phyloP scores from a whole-genome alignment of 1,139 yeast species.

The Protomyces macrosporus region DNA sequence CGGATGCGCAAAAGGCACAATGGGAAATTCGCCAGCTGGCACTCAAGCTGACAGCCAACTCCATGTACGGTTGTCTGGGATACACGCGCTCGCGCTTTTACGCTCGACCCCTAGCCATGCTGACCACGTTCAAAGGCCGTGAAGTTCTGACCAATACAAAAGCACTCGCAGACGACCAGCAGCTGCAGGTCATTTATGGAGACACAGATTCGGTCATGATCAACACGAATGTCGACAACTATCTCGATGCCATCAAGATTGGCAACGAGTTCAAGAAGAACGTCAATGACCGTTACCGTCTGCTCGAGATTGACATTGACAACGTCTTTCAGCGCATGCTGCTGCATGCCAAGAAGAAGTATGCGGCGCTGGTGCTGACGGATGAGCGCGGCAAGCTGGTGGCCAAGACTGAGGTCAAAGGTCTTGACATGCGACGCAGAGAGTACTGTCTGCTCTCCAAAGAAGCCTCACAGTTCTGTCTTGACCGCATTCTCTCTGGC shows the following conservation, averaged over 20 bases:
- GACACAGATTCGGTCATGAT: slow-evolving; percentile 99
- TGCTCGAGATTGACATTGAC: slow-evolving; percentile 91
- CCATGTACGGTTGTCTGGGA: slow-evolving; percentile 99
- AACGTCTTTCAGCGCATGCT: slow-evolving; percentile 81
- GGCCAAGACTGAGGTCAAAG: slow-evolving; percentile 76
- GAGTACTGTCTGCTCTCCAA: slow-evolving; percentile 91
- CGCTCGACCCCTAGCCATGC: slow-evolving; percentile 93
- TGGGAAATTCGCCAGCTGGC: slow-evolving; percentile 97
- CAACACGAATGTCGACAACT: slow-evolving; percentile 72
- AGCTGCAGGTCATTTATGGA: slow-evolving; percentile 87
- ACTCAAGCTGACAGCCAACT: slow-evolving; percentile 90
- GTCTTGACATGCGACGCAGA: slow-evolving; percentile 94
- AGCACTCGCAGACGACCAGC: slow-evolving; percentile 79
- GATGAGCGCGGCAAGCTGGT: slow-evolving; percentile 46
- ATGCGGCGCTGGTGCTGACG: slow-evolving; percentile 76
- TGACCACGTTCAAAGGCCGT: slow-evolving; percentile 92
- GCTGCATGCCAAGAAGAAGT: slow-evolving; percentile 93
- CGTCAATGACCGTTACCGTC: slow-evolving; percentile 81
- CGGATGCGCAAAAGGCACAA: slow-evolving; percentile 53
- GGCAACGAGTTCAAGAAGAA: slow-evolving; percentile 79
- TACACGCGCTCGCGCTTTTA: slow-evolving; percentile 86
- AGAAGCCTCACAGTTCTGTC: slow-evolving; percentile 69
- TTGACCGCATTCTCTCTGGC: slow-evolving; percentile 66
- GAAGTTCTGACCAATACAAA: slow-evolving; percentile 91
- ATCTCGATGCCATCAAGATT: slow-evolving; percentile 67